Evolutionary conservation across 2,329 filamentous ascomycete species (phyloP).

Genomic region (Anisogramma anomala): DNA sequence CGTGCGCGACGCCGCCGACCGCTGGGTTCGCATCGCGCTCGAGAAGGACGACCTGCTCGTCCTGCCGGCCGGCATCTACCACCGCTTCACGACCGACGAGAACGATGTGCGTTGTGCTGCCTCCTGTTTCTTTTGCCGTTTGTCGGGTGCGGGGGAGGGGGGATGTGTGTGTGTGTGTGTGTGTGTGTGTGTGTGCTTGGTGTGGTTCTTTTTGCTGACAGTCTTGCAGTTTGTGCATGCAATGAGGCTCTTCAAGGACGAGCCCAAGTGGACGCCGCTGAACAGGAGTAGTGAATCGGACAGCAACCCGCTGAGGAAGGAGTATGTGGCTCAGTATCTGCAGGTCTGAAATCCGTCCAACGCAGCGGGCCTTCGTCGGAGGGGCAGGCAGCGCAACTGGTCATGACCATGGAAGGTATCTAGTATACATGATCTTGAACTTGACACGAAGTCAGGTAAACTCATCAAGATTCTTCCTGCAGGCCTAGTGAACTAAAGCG

Average conservation of each 20-base stretch:
- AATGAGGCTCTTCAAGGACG: constrained; percentile 94
- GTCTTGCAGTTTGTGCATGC: constrained; percentile 72
- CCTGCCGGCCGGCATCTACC: constrained; percentile 88
- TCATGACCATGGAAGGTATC: too few relatives aligned
- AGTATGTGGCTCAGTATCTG: constrained; percentile 52
- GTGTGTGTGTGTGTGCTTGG: too few relatives aligned
- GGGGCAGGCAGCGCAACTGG: neutral
- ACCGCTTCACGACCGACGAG: constrained; percentile 90
- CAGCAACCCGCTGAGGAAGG: constrained; percentile 63
- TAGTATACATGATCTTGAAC: too few relatives aligned
- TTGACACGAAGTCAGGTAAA: too few relatives aligned
- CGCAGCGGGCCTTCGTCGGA: neutral
- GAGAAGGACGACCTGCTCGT: constrained; percentile 87
- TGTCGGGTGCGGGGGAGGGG: neutral
- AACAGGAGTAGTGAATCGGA: constrained; percentile 73
- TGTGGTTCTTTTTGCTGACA: constrained; percentile 5
- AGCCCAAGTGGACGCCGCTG: constrained; percentile 94
- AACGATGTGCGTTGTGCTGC: constrained; percentile 58
- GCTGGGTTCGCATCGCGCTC: constrained; percentile 78
- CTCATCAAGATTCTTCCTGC: too few relatives aligned
- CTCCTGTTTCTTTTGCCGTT: neutral
- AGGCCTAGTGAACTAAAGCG: too few relatives aligned
- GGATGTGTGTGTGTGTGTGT: too few relatives aligned
- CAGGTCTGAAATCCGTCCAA: constrained; percentile 4
- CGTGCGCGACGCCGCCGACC: constrained; percentile 68